These are phyloP conservation scores for Cutaneotrichosporon arboriforme DNA, from an alignment of 1,284 basidiomycete genomes.

Conservation along the genomic window DNA sequence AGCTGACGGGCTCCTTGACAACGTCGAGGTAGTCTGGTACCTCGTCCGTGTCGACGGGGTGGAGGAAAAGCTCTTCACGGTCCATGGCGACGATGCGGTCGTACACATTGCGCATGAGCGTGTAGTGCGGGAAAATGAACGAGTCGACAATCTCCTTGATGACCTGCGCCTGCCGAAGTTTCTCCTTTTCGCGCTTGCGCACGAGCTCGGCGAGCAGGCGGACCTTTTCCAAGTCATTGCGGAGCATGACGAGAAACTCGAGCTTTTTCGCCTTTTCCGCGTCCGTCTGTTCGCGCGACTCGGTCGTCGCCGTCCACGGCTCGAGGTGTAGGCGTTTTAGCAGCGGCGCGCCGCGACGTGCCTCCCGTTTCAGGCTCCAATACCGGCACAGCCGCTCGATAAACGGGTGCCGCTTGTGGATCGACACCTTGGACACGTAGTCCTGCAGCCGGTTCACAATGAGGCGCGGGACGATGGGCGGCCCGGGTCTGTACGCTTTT, in stretches of 20 bases:
- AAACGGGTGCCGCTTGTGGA: conserved; percentile 73
- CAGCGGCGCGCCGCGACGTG: conserved; percentile 83
- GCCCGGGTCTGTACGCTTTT: conserved; percentile 53
- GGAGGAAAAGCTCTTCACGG: conserved; percentile 65
- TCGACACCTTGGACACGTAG: conserved; percentile 66
- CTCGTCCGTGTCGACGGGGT: conserved; percentile 69
- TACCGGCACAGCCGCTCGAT: conserved; percentile 78
- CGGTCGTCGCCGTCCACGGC: conserved; percentile 85
- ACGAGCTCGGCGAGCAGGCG: conserved; percentile 66
- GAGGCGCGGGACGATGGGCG: conserved; percentile 53
- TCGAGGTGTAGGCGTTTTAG: conserved; percentile 92
- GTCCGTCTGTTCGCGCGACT: conserved; percentile 63
- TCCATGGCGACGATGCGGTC: conserved; percentile 70
- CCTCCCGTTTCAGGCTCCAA: conserved; percentile 96
- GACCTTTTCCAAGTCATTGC: conserved; percentile 71
- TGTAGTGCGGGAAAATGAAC: conserved; percentile 64
- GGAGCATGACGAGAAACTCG: conserved; percentile 69
- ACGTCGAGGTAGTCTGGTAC: conserved; percentile 92
- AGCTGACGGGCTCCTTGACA: conserved; percentile 83
- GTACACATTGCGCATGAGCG: conserved; percentile 60
- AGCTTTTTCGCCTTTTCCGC: conserved; percentile 81
- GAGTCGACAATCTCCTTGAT: conserved; percentile 63
- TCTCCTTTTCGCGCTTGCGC: conserved; percentile 76
- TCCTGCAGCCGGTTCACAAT: conserved; percentile 64
- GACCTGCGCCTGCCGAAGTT: conserved; percentile 66